These are phyloP conservation scores for Fusarium longipes DNA, from an alignment of 2,329 filamentous ascomycete genomes.

Conservation along the genomic window DNA sequence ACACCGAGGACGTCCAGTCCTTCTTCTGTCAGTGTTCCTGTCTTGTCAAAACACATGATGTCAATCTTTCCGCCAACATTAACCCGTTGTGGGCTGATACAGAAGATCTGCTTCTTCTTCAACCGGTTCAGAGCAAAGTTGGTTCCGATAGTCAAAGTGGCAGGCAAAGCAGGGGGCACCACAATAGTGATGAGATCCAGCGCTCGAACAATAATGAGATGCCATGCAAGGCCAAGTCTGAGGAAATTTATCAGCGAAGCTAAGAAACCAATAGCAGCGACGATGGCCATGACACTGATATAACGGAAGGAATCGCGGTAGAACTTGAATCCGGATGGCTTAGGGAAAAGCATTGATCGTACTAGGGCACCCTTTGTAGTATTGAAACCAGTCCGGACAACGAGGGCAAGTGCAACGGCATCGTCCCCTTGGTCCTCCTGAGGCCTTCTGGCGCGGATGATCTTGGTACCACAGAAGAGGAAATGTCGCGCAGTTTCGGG, in stretches of 20 bases:
- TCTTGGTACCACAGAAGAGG: constrained; percentile 94
- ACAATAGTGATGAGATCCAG: constrained; percentile 98
- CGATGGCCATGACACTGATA: constrained; percentile 92
- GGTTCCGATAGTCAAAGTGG: constrained; percentile 94
- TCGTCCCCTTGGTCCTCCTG: constrained; percentile 89
- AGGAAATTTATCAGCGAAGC: constrained; percentile 95
- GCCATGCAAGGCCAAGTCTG: constrained; percentile 83
- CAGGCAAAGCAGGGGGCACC: constrained; percentile 92
- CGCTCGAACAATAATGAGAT: constrained; percentile 90
- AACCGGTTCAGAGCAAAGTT: constrained; percentile 91
- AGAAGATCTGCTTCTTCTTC: constrained; percentile 92
- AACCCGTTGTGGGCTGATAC: constrained; percentile 95
- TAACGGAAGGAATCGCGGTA: constrained; percentile 98
- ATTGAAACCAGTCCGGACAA: constrained; percentile 94
- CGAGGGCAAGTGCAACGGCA: constrained; percentile 89
- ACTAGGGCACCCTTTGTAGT: constrained; percentile 97
- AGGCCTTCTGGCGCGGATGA: constrained; percentile 88
- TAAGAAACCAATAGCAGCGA: constrained; percentile 87
- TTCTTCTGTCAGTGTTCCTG: constrained; percentile 96
- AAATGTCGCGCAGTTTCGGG: constrained; percentile 89
- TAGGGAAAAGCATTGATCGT: constrained; percentile 97
- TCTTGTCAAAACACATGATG: constrained; percentile 98
- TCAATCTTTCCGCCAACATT: constrained; percentile 97
- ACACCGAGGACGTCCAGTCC: constrained; percentile 93
- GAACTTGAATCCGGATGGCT: constrained; percentile 98